These are phyloP conservation scores for Phalaenopsis hybrid DNA, from an alignment of 116 monocot genomes.

Conservation along the genomic window DNA sequence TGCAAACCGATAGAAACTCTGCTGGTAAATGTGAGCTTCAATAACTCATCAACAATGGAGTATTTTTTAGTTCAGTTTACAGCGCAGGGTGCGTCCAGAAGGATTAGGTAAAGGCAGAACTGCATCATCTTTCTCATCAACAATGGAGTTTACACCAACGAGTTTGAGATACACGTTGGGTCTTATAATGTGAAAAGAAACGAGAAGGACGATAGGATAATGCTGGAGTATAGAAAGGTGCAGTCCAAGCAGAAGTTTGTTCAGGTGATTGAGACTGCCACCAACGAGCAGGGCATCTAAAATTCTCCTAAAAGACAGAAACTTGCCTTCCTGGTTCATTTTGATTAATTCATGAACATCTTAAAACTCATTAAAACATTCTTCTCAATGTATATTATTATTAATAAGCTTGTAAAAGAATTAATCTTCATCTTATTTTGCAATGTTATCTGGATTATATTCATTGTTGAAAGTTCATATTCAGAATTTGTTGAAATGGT, in stretches of 20 bases:
- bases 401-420: no score
- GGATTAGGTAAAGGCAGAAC: conserved; percentile 36
- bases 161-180: conserved; percentile 84
- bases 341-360: no score
- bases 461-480: no score
- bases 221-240: conserved; percentile 48
- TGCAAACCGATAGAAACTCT: conserved; percentile 30
- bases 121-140: conserved; percentile 71
- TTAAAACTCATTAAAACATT: no score
- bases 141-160: conserved; percentile 77
- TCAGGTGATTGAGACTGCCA: conserved; percentile 39
- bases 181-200: conserved; percentile 74
- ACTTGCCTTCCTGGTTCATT: no score
- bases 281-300: conserved; percentile 16
- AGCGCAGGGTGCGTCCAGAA: conserved; percentile 47
- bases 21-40: conserved; percentile 49
- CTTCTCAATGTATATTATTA: no score
- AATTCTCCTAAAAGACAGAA: no score
- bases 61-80: conserved; percentile 26
- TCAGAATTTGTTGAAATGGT: no score
- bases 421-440: no score
- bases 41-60: conserved; percentile 12
- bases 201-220: conserved; percentile 7
- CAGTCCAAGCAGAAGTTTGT: conserved; percentile 37
- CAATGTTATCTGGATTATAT: no score